Conservation (phyloP, 1,139 yeast genomes). For the Blastobotrys malaysiensis region DNA sequence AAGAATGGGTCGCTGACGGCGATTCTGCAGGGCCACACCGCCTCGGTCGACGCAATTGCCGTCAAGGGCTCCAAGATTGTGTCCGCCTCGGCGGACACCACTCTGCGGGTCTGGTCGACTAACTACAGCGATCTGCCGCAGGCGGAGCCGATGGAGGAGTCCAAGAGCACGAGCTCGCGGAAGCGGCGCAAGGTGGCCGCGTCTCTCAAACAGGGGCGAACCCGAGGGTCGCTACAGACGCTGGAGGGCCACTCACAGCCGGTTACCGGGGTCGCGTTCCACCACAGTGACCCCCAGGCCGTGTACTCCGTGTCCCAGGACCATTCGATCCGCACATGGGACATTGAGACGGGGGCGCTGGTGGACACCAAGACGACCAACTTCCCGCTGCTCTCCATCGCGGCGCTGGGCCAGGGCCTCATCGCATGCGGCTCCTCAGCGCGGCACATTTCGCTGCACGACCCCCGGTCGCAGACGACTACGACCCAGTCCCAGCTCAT, state of each 20-base stretch:
- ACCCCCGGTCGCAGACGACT: constrained; percentile 56
- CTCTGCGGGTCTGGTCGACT: constrained; percentile 88
- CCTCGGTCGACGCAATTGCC: constrained; percentile 74
- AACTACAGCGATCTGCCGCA: constrained; percentile 78
- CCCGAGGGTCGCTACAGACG: constrained; percentile 74
- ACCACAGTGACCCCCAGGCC: constrained; percentile 61
- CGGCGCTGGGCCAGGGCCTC: constrained; percentile 56
- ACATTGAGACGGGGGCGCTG: constrained; percentile 73
- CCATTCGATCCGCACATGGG: constrained; percentile 95
- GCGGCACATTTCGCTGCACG: constrained; percentile 89
- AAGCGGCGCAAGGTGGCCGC: constrained; percentile 79
- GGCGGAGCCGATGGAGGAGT: constrained; percentile 49
- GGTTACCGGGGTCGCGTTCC: constrained; percentile 79
- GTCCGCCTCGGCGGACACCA: constrained; percentile 78
- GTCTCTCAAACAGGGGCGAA: constrained; percentile 63
- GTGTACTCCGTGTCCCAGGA: constrained; percentile 95
- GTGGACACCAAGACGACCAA: constrained; percentile 87
- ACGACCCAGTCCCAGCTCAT: constrained; percentile 63
- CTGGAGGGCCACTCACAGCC: constrained; percentile 80
- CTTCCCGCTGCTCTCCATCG: constrained; percentile 73
- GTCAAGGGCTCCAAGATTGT: constrained; percentile 53
- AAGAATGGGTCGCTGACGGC: constrained; percentile 70
- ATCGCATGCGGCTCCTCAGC: constrained; percentile 94
- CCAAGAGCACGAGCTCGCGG: constrained; percentile 60
- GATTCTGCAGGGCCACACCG: constrained; percentile 81